Conservation (phyloP, 2,329 filamentous ascomycete genomes). For the Leptographium wingfieldii region DNA sequence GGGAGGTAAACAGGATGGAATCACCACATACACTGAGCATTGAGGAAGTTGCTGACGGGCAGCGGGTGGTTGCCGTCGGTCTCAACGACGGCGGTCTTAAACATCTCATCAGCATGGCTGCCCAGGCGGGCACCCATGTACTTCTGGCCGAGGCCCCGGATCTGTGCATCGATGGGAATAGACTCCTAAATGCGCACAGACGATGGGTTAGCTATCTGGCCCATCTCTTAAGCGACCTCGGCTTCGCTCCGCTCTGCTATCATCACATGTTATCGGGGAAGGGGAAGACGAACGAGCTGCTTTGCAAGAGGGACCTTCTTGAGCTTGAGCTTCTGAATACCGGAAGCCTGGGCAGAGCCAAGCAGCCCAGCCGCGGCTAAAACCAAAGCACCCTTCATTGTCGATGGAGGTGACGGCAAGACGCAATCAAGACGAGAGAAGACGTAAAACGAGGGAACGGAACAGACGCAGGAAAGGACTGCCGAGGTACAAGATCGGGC, state of each 20-base stretch:
- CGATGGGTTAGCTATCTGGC: neutral
- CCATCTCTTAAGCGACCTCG: neutral
- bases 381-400: slow-evolving; percentile 78
- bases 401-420: slow-evolving; percentile 23
- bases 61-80: slow-evolving; percentile 62
- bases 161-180: slow-evolving; percentile 68
- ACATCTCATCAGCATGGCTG: slow-evolving; percentile 60
- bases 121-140: slow-evolving; percentile 77
- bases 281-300: slow-evolving; percentile 59
- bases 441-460: neutral
- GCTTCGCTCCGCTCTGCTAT: neutral
- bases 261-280: neutral
- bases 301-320: slow-evolving; percentile 90
- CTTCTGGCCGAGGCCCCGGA: slow-evolving; percentile 81
- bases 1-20: neutral
- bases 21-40: slow-evolving; percentile 69
- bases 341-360: slow-evolving; percentile 62
- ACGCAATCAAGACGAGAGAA: neutral
- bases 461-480: neutral
- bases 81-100: slow-evolving; percentile 59
- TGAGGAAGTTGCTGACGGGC: slow-evolving; percentile 93
- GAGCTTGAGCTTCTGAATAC: slow-evolving; percentile 91
- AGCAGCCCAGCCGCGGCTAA: slow-evolving; percentile 63
- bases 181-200: slow-evolving; percentile 40
- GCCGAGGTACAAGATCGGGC: slow-evolving; percentile 1